Evolutionary conservation across 306 rosid genomes (phyloP).

Genomic region (Alnus rubra): DNA sequence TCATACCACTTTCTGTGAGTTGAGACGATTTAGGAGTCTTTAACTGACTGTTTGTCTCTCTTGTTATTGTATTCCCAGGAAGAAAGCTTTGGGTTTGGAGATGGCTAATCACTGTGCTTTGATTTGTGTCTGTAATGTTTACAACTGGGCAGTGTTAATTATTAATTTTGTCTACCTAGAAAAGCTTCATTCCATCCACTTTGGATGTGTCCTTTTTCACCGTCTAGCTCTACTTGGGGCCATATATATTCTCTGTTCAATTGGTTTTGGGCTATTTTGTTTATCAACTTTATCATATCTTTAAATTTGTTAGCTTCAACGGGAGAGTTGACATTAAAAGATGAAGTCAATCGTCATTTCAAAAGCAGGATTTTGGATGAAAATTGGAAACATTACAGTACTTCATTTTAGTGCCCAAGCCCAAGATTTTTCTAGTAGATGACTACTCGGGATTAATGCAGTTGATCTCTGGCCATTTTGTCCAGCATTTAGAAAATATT

Average conservation of each 20-base stretch:
- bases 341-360: neutral
- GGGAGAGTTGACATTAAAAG: too few relatives aligned
- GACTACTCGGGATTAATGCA: too few relatives aligned
- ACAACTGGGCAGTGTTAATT: neutral
- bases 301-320: too few relatives aligned
- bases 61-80: conserved; percentile 9
- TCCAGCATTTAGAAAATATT: too few relatives aligned
- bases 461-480: neutral
- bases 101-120: neutral
- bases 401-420: neutral
- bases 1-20: neutral
- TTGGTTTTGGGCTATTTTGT: neutral
- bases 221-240: neutral
- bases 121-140: conserved; percentile 2
- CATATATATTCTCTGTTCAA: neutral
- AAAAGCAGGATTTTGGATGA: neutral
- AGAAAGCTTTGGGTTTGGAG: conserved; percentile 6
- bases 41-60: neutral
- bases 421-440: neutral
- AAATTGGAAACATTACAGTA: neutral
- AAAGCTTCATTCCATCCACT: neutral
- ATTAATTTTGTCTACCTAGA: neutral
- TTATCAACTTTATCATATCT: too few relatives aligned
- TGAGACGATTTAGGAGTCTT: conserved; percentile 6
- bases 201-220: neutral